Conservation (phyloP, 768 basidiomycete species). For the Fomitopsis serialis region DNA sequence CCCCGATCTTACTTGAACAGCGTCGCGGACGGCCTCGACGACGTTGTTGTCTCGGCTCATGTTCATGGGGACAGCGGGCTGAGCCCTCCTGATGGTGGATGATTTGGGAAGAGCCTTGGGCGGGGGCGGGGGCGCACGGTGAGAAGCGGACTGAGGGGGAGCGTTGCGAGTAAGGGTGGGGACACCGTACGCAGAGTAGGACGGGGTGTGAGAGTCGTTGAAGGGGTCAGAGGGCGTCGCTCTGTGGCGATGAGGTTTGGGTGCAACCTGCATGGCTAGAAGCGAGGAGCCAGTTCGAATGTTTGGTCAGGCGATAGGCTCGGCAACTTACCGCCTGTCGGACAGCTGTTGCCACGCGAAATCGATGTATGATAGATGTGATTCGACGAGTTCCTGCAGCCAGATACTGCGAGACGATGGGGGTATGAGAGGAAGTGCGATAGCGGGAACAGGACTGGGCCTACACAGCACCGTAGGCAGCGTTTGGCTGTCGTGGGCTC, state of each 20-base stretch:
- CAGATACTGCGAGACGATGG: neutral
- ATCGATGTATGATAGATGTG: neutral
- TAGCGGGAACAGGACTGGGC: too few relatives aligned
- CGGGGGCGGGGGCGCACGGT: slow-evolving; percentile 27
- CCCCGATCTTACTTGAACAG: slow-evolving; percentile 49
- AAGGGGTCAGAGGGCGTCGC: slow-evolving; percentile 23
- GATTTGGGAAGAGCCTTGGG: slow-evolving; percentile 31
- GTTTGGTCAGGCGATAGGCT: slow-evolving; percentile 12
- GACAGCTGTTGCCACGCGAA: slow-evolving; percentile 1
- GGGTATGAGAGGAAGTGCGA: neutral
- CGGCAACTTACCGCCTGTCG: slow-evolving; percentile 3
- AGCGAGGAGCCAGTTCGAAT: slow-evolving; percentile 2
- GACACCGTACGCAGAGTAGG: slow-evolving; percentile 26
- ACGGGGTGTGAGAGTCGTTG: slow-evolving; percentile 23
- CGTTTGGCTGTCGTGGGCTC: too few relatives aligned
- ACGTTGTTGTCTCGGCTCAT: slow-evolving; percentile 36
- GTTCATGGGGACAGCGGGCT: slow-evolving; percentile 18
- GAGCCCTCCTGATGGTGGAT: slow-evolving; percentile 22
- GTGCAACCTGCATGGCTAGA: slow-evolving; percentile 20
- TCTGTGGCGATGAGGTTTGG: slow-evolving; percentile 23
- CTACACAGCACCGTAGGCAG: too few relatives aligned
- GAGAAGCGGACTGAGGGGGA: slow-evolving; percentile 9
- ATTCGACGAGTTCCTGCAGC: neutral
- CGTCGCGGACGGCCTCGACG: slow-evolving; percentile 63
- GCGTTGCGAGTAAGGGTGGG: slow-evolving; percentile 24